Evolutionary conservation across 1,139 yeast genomes (phyloP).

Genomic region (Geotrichum klebahnii): DNA sequence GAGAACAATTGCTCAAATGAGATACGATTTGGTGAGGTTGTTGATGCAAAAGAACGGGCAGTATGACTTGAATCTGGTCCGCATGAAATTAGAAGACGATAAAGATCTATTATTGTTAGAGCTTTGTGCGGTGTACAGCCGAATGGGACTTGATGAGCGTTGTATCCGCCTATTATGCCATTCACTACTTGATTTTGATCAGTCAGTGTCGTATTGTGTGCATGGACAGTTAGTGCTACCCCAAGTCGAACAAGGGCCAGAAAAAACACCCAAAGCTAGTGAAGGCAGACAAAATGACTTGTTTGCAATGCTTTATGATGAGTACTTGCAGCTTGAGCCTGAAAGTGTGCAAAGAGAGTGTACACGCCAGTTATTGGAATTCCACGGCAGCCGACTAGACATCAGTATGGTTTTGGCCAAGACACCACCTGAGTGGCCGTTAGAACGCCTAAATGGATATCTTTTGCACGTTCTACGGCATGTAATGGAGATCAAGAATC

Average conservation of each 20-base stretch:
- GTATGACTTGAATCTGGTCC: slow-evolving; percentile 32
- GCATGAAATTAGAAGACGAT: slow-evolving; percentile 28
- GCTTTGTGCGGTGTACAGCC: slow-evolving; percentile 37
- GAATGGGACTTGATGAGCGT: slow-evolving; percentile 37
- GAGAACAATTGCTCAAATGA: slow-evolving; percentile 21
- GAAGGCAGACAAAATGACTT: slow-evolving; percentile 25
- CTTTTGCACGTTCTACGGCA: slow-evolving; percentile 29
- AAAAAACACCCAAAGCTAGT: slow-evolving; percentile 2
- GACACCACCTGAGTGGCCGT: slow-evolving; percentile 39
- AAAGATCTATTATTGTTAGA: slow-evolving; percentile 34
- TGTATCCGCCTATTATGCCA: slow-evolving; percentile 37
- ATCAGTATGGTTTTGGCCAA: slow-evolving; percentile 32
- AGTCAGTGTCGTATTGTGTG: slow-evolving; percentile 38
- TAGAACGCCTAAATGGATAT: slow-evolving; percentile 35
- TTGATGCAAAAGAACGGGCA: slow-evolving; percentile 27
- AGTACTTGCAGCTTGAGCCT: slow-evolving; percentile 32
- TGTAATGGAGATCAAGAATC: slow-evolving; percentile 27
- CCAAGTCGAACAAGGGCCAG: too few relatives aligned
- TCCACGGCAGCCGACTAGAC: slow-evolving; percentile 36
- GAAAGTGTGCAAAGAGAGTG: slow-evolving; percentile 29
- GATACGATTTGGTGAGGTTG: slow-evolving; percentile 34
- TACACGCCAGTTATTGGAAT: slow-evolving; percentile 33
- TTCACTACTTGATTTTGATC: slow-evolving; percentile 37
- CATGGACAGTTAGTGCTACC: slow-evolving; percentile 26
- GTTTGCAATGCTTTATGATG: slow-evolving; percentile 32